Evolutionary conservation across 352 stramenopile species (phyloP).

Genomic region (Globisporangium barbulae): DNA sequence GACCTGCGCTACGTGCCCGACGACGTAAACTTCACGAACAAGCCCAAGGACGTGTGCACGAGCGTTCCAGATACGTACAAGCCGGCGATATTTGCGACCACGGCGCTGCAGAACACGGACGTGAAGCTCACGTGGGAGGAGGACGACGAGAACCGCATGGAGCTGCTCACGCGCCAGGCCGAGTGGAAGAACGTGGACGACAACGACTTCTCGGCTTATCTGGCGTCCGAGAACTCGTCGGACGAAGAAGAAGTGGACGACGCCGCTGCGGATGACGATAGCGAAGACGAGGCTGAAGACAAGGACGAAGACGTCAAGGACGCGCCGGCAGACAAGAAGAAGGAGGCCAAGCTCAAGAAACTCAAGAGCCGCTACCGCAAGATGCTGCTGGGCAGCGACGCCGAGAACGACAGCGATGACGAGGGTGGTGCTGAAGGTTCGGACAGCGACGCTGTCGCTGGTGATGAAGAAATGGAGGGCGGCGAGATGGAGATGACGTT

Average conservation of each 20-base stretch:
- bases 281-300: constrained; percentile 35
- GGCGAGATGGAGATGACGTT: constrained; percentile 88
- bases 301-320: constrained; percentile 19
- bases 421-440: constrained; percentile 20
- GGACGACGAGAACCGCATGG: constrained; percentile 88
- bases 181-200: constrained; percentile 88
- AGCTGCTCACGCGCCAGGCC: constrained; percentile 68
- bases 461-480: constrained; percentile 20
- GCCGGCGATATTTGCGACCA: constrained; percentile 93
- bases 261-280: constrained; percentile 35
- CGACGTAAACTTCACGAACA: constrained; percentile 85
- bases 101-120: constrained; percentile 90
- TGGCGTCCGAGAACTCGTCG: constrained; percentile 84
- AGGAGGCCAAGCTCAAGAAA: constrained; percentile 68
- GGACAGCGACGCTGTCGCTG: constrained; percentile 15
- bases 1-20: constrained; percentile 95
- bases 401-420: constrained; percentile 54
- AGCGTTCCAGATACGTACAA: constrained; percentile 92
- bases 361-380: constrained; percentile 79
- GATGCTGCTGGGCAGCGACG: constrained; percentile 71
- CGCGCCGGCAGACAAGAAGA: constrained; percentile 39
- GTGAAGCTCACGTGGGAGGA: constrained; percentile 96
- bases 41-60: constrained; percentile 83
- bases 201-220: constrained; percentile 93
- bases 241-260: constrained; percentile 59